Base-by-base conservation (phyloP, 306 rosid species). In the Prunus davidiana region DNA sequence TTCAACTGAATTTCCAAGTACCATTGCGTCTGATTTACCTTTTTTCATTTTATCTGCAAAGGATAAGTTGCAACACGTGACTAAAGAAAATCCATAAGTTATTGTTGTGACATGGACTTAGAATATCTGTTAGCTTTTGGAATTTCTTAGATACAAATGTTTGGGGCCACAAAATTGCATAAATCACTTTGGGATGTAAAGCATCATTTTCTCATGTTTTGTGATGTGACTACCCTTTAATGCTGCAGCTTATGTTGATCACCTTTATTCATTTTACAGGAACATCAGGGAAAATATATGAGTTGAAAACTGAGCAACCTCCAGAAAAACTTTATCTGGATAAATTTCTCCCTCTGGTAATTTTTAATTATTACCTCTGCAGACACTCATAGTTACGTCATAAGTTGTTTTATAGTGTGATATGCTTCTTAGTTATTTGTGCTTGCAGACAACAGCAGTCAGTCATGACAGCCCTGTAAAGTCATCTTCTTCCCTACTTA, bases 381-480 rank as follows among this genome's bases (percentile, higher is more conserved):
- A 51, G 46, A 54, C 47, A 41, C 30, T 46, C 25, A 16, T 45
- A 34, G 64, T 75, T 57, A 46, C 58, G 66, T 41, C 76, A 27
- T 45, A 62, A 73, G 16, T 68, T 64, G 16, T 68, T 64, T 64
- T 70, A 69, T 78, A 54, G 27, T 67, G 64, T 67, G 81, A 75
- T 63, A 28, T 70, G 71, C 75, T 76, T 83, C 56, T 71, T 74
- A 81, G 76, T 79, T 5, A 57, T 58, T 69, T 82, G 73, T 79
- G 54, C 77, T 34, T 87, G 86, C 87, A 94, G 98, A 75, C 74
- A 72, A 69, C 81, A 57, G 75, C 81, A 65, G 54, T 70, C 70
- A 71, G 78, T 80, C 84, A 69, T 74, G 82, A 84, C 83, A 71
- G 60, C 62, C 55, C 82, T 69, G 57, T 68, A 45, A 81, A 82